Conservation (phyloP, 2,329 filamentous ascomycete species). For the Lecanicillium sp. region DNA sequence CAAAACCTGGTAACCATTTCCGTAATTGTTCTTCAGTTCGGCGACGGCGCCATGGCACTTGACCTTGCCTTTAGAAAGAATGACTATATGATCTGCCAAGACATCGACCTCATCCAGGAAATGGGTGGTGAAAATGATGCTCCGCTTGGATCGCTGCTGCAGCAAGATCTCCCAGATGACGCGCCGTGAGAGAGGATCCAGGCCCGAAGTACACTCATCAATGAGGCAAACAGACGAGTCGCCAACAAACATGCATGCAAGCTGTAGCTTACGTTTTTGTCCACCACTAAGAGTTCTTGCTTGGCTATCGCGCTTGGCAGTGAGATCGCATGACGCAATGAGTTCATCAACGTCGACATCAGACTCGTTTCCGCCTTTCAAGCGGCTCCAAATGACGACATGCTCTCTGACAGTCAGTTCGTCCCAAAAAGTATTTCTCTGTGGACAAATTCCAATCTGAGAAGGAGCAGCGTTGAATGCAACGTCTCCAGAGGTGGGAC, state of each 20-base stretch:
- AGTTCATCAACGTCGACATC: conserved; percentile 39
- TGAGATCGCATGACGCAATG: conserved; percentile 50
- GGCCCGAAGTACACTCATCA: conserved; percentile 60
- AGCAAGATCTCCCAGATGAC: conserved; percentile 66
- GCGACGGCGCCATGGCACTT: conserved; percentile 56
- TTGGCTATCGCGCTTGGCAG: conserved; percentile 44
- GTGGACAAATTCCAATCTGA: conserved; percentile 51
- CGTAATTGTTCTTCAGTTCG: conserved; percentile 53
- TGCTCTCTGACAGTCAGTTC: conserved; percentile 58
- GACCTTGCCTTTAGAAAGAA: conserved; percentile 54
- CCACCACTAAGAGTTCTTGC: conserved; percentile 56
- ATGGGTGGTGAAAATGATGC: conserved; percentile 61
- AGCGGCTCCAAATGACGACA: conserved; percentile 51
- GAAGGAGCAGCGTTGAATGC: conserved; percentile 41
- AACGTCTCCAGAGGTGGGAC: conserved; percentile 51
- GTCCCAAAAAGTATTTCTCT: conserved; percentile 61
- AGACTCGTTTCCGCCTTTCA: conserved; percentile 42
- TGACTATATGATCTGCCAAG: conserved; percentile 58
- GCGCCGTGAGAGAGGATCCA: conserved; percentile 57
- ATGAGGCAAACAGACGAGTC: conserved; percentile 58
- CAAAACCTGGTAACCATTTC: conserved; percentile 55
- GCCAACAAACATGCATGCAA: conserved; percentile 65
- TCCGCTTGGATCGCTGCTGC: conserved; percentile 51
- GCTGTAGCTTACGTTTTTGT: conserved; percentile 61
- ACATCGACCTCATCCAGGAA: conserved; percentile 64